Percentiles rank a stretch among this genome's conserved stretches.
Evolutionary conservation across 306 rosid species (phyloP).

Genomic region (Hippophae rhamnoides): DNA sequence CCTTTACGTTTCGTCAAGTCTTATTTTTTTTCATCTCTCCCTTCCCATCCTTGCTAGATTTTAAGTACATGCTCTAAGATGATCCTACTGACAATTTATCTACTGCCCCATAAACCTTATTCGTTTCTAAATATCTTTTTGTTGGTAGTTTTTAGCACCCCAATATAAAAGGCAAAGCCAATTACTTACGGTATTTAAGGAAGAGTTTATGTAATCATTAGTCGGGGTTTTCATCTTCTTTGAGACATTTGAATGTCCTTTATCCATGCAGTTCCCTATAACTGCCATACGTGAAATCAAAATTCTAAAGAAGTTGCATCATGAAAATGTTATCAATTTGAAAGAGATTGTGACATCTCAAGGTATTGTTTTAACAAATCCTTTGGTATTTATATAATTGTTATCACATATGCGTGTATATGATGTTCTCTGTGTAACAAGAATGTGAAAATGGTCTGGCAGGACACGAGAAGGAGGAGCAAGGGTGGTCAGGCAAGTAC

Average conservation of each 20-base stretch:
- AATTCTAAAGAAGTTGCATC: conserved; percentile 38
- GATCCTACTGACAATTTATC: too few relatives aligned
- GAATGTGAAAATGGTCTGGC: conserved; percentile 6
- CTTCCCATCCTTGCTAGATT: too few relatives aligned
- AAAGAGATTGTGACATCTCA: conserved; percentile 40
- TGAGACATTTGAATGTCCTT: too few relatives aligned
- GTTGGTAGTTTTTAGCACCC: too few relatives aligned
- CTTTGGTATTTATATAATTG: neutral
- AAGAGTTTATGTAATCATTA: too few relatives aligned
- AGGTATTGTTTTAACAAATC: conserved; percentile 10
- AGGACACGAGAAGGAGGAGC: conserved; percentile 56
- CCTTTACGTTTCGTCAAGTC: neutral
- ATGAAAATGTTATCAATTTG: conserved; percentile 34
- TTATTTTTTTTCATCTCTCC: too few relatives aligned
- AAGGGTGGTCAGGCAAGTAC: conserved; percentile 41
- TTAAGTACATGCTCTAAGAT: too few relatives aligned
- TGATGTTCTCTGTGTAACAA: neutral
- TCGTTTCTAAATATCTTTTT: too few relatives aligned
- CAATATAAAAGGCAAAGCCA: too few relatives aligned
- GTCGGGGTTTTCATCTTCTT: neutral
- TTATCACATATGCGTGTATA: neutral
- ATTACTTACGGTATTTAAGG: too few relatives aligned
- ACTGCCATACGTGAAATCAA: conserved; percentile 47
- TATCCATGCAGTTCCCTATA: conserved; percentile 22
- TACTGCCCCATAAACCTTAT: too few relatives aligned